Conservation (phyloP, 2,329 filamentous ascomycete species). For the Scedosporium apiospermum region DNA sequence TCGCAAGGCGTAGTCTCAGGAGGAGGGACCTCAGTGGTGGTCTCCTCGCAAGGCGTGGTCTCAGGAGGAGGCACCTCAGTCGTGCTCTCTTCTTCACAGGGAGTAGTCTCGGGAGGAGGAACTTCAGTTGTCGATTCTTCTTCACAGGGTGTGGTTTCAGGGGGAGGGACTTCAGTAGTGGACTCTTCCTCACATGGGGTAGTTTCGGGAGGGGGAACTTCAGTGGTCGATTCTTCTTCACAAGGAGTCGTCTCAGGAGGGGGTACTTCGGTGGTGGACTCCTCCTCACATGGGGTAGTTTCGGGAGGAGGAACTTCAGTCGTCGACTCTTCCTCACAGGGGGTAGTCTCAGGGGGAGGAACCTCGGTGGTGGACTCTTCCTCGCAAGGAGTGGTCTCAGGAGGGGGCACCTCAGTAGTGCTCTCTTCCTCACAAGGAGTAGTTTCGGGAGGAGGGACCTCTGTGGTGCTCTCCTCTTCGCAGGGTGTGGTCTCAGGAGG, state of each 20-base stretch:
- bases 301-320: constrained; percentile 2
- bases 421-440: not conserved
- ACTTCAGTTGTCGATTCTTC: not conserved
- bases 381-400: not conserved
- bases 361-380: not conserved
- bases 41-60: constrained; percentile 1
- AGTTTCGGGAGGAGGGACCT: constrained; percentile 5
- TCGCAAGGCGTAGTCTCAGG: constrained; percentile 6
- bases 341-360: constrained; percentile 7
- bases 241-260: constrained; percentile 4
- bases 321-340: not conserved
- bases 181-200: constrained; percentile 1
- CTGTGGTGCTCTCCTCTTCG: constrained; percentile 3
- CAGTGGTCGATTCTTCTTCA: not conserved
- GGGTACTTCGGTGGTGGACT: not conserved
- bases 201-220: not conserved
- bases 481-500: constrained; percentile 5
- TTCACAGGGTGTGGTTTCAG: constrained; percentile 5
- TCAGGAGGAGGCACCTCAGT: constrained; percentile 6
- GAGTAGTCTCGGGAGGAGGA: constrained; percentile 7
- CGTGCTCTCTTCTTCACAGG: not conserved
- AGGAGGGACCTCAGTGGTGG: not conserved
- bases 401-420: not conserved
- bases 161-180: constrained; percentile 6
- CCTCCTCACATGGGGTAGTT: not conserved